Conservation (phyloP, 2,329 filamentous ascomycete genomes). For the Trichoderma semiorbis region DNA sequence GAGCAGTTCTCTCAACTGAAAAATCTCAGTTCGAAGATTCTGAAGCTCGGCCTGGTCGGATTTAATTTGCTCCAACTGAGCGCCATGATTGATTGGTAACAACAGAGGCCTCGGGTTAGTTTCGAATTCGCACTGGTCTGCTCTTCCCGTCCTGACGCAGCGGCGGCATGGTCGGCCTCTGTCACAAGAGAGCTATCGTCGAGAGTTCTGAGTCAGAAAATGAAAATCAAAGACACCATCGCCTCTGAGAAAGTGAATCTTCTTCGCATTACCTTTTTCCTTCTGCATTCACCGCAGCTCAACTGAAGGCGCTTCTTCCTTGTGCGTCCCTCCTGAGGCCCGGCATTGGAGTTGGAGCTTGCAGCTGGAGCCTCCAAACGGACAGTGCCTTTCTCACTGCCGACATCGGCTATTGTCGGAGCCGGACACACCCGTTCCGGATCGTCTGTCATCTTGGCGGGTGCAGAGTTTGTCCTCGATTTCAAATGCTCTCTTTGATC, state of each 20-base stretch:
- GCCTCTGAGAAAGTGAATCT: background rate
- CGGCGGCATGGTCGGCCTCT: slow-evolving; percentile 1
- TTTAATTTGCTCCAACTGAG: slow-evolving; percentile 9
- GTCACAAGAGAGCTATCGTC: background rate
- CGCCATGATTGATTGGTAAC: background rate
- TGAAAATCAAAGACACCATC: background rate
- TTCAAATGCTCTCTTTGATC: background rate
- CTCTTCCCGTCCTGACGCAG: slow-evolving; percentile 3
- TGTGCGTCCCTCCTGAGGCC: background rate
- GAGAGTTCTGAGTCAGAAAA: background rate
- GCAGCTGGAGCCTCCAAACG: background rate
- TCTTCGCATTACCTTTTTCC: slow-evolving; percentile 7
- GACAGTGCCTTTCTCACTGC: background rate
- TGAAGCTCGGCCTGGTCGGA: background rate
- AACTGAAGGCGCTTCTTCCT: slow-evolving; percentile 12
- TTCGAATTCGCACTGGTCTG: slow-evolving; percentile 12
- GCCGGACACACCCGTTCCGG: slow-evolving; percentile 1
- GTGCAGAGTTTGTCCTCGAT: background rate
- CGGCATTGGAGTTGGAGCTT: background rate
- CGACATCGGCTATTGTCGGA: slow-evolving; percentile 4
- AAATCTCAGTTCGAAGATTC: background rate
- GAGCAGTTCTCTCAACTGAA: background rate
- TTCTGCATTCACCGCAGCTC: slow-evolving; percentile 8
- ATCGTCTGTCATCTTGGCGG: background rate
- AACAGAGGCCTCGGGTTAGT: background rate